Evolutionary conservation across 495 filamentous ascomycete genomes (phyloP).

Genomic region (Hypoxylon fuscum): DNA sequence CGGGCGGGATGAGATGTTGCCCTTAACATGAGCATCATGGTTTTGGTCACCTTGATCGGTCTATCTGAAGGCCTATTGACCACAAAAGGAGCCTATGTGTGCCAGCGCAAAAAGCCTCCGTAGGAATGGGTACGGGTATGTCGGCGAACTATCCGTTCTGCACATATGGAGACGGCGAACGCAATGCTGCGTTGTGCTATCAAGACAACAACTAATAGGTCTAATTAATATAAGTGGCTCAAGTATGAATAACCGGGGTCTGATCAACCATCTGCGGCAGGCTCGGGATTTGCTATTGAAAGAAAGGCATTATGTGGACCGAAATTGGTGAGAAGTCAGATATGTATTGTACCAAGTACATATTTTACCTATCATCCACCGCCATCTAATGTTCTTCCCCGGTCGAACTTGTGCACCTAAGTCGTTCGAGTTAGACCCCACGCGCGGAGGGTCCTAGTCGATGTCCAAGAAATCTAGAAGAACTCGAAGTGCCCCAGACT

Average conservation of each 20-base stretch:
- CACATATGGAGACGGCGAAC: slow-evolving; percentile 24
- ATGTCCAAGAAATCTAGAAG: slow-evolving; percentile 35
- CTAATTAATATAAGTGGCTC: slow-evolving; percentile 36
- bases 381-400: slow-evolving; percentile 14
- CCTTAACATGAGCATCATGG: neutral
- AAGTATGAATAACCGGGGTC: slow-evolving; percentile 24
- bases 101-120: neutral
- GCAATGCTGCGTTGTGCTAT: slow-evolving; percentile 32
- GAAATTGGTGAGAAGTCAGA: slow-evolving; percentile 6
- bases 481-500: slow-evolving; percentile 41
- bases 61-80: slow-evolving; percentile 11
- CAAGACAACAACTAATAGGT: slow-evolving; percentile 20
- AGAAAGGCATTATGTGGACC: slow-evolving; percentile 5
- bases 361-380: slow-evolving; percentile 17
- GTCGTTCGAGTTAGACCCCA: slow-evolving; percentile 39
- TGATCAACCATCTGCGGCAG: slow-evolving; percentile 27
- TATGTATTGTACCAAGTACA: slow-evolving; percentile 21
- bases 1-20: slow-evolving; percentile 3
- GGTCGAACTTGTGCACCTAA: slow-evolving; percentile 22
- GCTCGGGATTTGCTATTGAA: slow-evolving; percentile 28
- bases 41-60: slow-evolving; percentile 3
- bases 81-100: no score
- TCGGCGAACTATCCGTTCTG: slow-evolving; percentile 26
- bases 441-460: slow-evolving; percentile 24
- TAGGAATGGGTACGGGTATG: slow-evolving; percentile 18